Conservation (phyloP, 2,329 filamentous ascomycete species). For the Alternaria consortialis region DNA sequence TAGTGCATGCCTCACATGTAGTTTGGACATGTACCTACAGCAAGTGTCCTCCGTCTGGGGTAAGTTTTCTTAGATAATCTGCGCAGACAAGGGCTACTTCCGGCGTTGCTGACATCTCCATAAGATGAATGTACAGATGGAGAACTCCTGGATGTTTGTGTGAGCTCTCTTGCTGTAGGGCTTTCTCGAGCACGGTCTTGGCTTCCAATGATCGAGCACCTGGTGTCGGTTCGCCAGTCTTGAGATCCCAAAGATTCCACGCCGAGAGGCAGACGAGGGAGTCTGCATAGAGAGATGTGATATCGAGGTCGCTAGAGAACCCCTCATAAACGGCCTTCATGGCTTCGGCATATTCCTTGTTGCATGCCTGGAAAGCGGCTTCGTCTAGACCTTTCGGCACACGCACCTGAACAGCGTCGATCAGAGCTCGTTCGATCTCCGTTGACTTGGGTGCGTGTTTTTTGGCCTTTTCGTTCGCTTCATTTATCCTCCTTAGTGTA, state of each 20-base stretch:
- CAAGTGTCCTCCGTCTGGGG: conserved; percentile 75
- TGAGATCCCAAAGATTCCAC: conserved; percentile 71
- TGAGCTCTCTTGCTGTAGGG: conserved; percentile 61
- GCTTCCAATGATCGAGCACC: conserved; percentile 67
- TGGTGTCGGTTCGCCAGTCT: conserved; percentile 64
- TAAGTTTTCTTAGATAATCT: conserved; percentile 69
- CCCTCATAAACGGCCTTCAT: conserved; percentile 65
- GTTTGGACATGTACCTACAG: conserved; percentile 39
- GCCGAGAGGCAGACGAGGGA: conserved; percentile 72
- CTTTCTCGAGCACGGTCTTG: conserved; percentile 66
- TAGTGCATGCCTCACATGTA: background rate
- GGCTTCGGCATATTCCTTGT: conserved; percentile 67
- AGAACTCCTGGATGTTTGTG: conserved; percentile 72
- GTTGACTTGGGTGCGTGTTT: conserved; percentile 49
- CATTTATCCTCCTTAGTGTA: conserved; percentile 60
- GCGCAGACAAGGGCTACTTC: conserved; percentile 69
- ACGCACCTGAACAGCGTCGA: conserved; percentile 64
- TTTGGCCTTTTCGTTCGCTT: conserved; percentile 58
- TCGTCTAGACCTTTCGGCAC: conserved; percentile 57
- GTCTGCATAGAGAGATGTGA: conserved; percentile 71
- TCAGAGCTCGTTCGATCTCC: conserved; percentile 68
- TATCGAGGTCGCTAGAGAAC: conserved; percentile 67
- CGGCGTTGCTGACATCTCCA: conserved; percentile 76
- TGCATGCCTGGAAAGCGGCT: conserved; percentile 61
- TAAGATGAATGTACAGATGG: conserved; percentile 79